Evolutionary conservation across 208 protist species (phyloP).

Genomic region (Novymonas esmeraldas): DNA sequence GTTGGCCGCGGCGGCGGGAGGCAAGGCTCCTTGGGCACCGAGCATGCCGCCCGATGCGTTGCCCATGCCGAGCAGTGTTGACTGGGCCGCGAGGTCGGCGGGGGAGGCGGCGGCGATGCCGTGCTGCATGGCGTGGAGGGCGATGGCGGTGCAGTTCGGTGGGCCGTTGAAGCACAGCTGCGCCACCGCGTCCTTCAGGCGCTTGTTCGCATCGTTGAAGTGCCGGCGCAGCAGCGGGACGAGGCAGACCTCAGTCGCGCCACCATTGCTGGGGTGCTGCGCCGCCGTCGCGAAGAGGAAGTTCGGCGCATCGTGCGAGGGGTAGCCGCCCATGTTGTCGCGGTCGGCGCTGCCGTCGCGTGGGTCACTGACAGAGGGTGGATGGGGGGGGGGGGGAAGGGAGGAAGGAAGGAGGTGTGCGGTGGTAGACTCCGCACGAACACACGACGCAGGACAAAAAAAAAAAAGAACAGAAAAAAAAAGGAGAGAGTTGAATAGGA

Average conservation of each 20-base stretch:
- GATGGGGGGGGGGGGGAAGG: background rate
- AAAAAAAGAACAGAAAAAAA: conserved; percentile 10
- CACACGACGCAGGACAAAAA: conserved; percentile 3
- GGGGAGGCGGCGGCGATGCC: conserved; percentile 5
- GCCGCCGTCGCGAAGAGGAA: conserved; percentile 83
- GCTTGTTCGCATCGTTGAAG: conserved; percentile 83
- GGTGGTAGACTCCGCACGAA: conserved; percentile 2
- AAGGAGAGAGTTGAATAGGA: background rate
- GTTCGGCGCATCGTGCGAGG: conserved; percentile 81
- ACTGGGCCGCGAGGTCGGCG: conserved; percentile 11
- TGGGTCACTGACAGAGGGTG: background rate
- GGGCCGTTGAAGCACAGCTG: conserved; percentile 53
- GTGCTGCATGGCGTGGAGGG: conserved; percentile 30
- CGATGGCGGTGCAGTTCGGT: conserved; percentile 35
- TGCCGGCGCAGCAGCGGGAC: conserved; percentile 80
- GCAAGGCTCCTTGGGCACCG: background rate
- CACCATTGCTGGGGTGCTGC: conserved; percentile 46
- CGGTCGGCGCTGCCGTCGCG: background rate
- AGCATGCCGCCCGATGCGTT: conserved; percentile 5
- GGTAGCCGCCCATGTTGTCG: conserved; percentile 76
- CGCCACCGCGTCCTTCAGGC: conserved; percentile 60
- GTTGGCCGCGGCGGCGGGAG: background rate
- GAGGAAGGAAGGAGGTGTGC: conserved; percentile 4
- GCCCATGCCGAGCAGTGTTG: conserved; percentile 5
- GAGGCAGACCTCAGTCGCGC: conserved; percentile 71